Evolutionary conservation across 495 filamentous ascomycete genomes (phyloP).

Genomic region (Lasiosphaeria miniovina): DNA sequence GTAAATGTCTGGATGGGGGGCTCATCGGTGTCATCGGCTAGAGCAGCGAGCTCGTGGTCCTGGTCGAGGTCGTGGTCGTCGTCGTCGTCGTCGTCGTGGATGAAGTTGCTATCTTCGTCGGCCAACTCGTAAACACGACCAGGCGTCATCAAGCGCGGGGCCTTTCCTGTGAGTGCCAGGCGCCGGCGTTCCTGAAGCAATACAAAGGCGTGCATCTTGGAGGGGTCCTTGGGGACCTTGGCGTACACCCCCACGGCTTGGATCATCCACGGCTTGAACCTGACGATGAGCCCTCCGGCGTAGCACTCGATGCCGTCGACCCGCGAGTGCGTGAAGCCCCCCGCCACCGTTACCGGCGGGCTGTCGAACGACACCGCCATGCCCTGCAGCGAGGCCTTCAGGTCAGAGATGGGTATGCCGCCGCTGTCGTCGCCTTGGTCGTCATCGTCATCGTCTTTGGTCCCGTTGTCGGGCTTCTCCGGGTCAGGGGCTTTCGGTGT

Average conservation of each 20-base stretch:
- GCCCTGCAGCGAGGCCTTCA: constrained; percentile 44
- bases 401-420: constrained; percentile 28
- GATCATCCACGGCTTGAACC: constrained; percentile 31
- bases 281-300: constrained; percentile 32
- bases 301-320: constrained; percentile 25
- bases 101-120: neutral
- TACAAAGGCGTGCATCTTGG: no score
- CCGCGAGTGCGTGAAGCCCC: constrained; percentile 32
- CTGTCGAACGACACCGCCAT: constrained; percentile 39
- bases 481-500: constrained; percentile 20
- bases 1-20: no score
- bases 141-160: neutral
- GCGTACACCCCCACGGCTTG: constrained; percentile 35
- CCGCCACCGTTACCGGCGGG: constrained; percentile 33
- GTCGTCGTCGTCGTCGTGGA: constrained; percentile 12
- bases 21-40: no score
- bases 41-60: neutral
- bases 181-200: no score
- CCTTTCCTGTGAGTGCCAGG: neutral
- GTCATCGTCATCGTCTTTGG: neutral
- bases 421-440: neutral
- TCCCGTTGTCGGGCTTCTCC: neutral
- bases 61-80: neutral
- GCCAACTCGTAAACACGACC: neutral
- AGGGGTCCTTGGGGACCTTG: neutral